A percentile compares a stretch with the other conserved stretches of the same genome.
phyloP scores from a whole-genome alignment of 2,329 filamentous ascomycete species.

The Colletotrichum spinosum region DNA sequence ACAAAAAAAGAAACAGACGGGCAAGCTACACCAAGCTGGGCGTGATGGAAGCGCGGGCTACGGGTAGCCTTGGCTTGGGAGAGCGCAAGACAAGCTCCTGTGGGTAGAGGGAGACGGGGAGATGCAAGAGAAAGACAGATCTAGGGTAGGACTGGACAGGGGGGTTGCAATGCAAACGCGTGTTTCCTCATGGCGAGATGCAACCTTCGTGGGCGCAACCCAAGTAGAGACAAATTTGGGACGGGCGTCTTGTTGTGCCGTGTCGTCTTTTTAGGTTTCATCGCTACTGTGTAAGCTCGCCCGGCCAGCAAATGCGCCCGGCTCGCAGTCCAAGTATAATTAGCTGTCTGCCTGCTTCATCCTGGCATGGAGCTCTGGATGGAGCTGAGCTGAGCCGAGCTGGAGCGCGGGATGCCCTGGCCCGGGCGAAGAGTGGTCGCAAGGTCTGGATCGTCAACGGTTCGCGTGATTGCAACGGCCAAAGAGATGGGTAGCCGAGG shows the following conservation, averaged over 20 bases:
- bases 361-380: too few species aligned
- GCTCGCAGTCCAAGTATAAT: too few species aligned
- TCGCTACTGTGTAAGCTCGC: too few species aligned
- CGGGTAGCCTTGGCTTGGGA: constrained; percentile 12
- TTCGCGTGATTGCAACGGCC: too few species aligned
- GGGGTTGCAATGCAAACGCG: constrained; percentile 15
- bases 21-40: too few species aligned
- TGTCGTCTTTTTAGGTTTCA: constrained; percentile 7
- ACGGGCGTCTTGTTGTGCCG: constrained; percentile 32
- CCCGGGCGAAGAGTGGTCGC: too few species aligned
- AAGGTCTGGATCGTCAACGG: too few species aligned
- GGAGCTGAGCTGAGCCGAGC: too few species aligned
- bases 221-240: not conserved
- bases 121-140: not conserved
- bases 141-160: not conserved
- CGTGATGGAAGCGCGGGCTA: not conserved
- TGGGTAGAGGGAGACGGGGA: not conserved
- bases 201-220: not conserved
- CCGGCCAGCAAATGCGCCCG: too few species aligned
- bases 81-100: not conserved
- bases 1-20: constrained; percentile 19
- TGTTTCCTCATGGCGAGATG: constrained; percentile 29
- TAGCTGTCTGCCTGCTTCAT: too few species aligned
- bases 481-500: not conserved
- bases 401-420: too few species aligned